These are phyloP conservation scores for Secale cereale DNA, from an alignment of 176 grass and related monocot genomes.

Conservation along the genomic window DNA sequence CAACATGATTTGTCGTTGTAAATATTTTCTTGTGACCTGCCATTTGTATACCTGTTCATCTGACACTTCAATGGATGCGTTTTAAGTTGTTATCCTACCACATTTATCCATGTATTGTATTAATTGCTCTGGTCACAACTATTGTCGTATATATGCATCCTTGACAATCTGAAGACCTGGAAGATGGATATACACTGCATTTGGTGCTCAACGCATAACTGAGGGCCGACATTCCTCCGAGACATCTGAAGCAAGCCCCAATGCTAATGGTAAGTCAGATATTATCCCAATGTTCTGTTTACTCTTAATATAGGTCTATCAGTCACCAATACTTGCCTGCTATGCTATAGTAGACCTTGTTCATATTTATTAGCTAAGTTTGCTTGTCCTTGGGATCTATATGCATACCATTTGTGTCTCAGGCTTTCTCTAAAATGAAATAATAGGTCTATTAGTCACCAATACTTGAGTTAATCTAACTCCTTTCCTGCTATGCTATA, in stretches of 20 bases:
- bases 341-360: no score
- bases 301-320: no score
- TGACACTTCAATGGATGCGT: not conserved
- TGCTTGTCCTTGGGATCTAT: no score
- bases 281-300: not conserved
- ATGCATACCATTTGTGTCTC: no score
- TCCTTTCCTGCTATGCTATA: no score
- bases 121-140: not conserved
- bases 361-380: no score
- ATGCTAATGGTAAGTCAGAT: slow-evolving; percentile 39
- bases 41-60: not conserved
- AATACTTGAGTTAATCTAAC: no score
- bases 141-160: not conserved
- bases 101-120: not conserved
- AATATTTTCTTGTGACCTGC: not conserved
- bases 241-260: slow-evolving; percentile 44
- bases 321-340: no score
- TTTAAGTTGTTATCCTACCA: not conserved
- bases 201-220: no score
- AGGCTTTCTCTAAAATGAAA: no score
- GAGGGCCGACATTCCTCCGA: slow-evolving; percentile 57
- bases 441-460: no score
- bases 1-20: not conserved
- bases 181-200: no score
- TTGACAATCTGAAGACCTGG: slow-evolving; percentile 62